phyloP scores from a whole-genome alignment of 2,329 filamentous ascomycete genomes.

The Colletotrichum eleusines region DNA sequence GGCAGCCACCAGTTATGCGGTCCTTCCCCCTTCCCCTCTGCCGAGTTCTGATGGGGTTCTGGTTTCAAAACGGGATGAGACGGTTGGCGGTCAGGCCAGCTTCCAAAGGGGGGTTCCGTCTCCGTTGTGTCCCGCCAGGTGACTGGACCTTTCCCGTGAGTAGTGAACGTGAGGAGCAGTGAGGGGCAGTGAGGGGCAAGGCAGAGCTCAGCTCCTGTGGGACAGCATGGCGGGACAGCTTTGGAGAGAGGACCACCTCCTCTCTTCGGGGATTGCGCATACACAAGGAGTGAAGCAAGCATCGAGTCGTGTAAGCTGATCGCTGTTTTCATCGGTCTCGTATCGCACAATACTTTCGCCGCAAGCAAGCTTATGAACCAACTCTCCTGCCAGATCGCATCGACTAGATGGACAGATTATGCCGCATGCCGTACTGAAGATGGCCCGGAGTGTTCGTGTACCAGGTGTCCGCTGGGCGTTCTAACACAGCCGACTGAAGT shows the following conservation, averaged over 20 bases:
- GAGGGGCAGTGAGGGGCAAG: constrained; percentile 9
- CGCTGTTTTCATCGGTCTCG: too few species aligned
- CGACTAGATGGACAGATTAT: background rate
- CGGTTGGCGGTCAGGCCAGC: constrained; percentile 37
- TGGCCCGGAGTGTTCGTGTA: background rate
- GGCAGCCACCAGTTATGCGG: constrained; percentile 21
- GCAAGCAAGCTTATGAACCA: background rate
- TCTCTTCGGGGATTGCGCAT: background rate
- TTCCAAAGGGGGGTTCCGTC: constrained; percentile 4
- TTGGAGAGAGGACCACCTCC: background rate
- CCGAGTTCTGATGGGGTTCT: constrained; percentile 27
- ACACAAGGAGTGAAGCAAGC: background rate
- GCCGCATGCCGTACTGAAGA: background rate
- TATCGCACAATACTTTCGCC: background rate
- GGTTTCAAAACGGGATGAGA: constrained; percentile 40
- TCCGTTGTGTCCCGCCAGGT: background rate
- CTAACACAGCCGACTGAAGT: background rate
- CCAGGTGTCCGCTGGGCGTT: background rate
- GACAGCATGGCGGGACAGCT: background rate
- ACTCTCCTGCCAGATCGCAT: background rate
- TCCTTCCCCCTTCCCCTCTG: background rate
- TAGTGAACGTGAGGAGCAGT: background rate
- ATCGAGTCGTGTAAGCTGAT: background rate
- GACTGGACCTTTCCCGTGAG: background rate
- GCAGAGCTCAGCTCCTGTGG: constrained; percentile 8